Conservation (phyloP, 176 grass and related monocot species). For the Oryza glaberrima region DNA sequence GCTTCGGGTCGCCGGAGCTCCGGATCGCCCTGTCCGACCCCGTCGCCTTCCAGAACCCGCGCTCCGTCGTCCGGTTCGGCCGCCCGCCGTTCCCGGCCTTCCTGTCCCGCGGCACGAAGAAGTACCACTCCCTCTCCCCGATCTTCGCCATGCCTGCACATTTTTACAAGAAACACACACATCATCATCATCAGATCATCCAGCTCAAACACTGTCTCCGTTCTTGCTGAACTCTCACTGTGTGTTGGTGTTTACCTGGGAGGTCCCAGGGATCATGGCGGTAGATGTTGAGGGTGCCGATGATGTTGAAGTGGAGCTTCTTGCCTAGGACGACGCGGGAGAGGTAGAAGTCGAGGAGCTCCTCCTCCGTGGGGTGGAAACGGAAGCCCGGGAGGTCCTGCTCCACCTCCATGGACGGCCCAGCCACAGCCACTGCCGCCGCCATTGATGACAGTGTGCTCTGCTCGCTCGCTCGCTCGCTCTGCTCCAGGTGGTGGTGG, state of each 20-base stretch:
- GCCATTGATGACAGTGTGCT: neutral
- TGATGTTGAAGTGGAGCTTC: conserved; percentile 86
- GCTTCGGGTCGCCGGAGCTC: conserved; percentile 46
- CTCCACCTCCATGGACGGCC: conserved; percentile 42
- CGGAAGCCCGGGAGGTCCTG: conserved; percentile 82
- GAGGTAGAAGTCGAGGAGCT: conserved; percentile 91
- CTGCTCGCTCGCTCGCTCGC: neutral
- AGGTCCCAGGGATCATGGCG: conserved; percentile 87
- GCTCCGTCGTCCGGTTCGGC: conserved; percentile 85
- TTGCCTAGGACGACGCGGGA: conserved; percentile 51
- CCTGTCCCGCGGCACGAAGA: conserved; percentile 81
- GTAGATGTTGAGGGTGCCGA: conserved; percentile 80
- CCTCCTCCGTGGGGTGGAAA: conserved; percentile 92
- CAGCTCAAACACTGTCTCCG: neutral
- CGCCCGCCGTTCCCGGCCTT: conserved; percentile 63
- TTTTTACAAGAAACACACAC: neutral
- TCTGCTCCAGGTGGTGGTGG: neutral
- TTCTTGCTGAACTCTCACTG: neutral
- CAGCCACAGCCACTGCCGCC: neutral
- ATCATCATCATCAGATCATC: neutral
- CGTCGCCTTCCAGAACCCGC: conserved; percentile 94
- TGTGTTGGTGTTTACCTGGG: conserved; percentile 48
- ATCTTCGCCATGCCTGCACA: conserved; percentile 68
- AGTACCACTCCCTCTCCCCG: conserved; percentile 97
- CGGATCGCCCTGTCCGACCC: conserved; percentile 70